Evolutionary conservation across 306 rosid species (phyloP).

Genomic region (Begonia loranthoides): DNA sequence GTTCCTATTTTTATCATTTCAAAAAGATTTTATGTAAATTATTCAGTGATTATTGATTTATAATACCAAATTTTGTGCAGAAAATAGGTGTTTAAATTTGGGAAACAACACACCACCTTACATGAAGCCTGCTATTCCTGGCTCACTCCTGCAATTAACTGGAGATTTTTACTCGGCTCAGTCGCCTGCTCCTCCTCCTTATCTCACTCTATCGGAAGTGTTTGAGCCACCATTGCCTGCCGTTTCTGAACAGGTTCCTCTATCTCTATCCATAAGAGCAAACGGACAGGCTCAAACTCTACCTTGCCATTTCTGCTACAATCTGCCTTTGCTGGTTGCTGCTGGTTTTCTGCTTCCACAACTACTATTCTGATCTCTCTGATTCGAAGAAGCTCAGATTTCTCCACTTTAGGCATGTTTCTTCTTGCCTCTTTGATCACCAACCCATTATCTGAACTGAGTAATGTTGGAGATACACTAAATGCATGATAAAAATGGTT

Average conservation of each 20-base stretch:
- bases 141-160: conserved; percentile 25
- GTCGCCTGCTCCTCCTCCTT: conserved; percentile 44
- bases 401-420: too few relatives aligned
- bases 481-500: too few relatives aligned
- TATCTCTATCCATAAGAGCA: too few relatives aligned
- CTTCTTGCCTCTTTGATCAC: too few relatives aligned
- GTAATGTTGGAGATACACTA: too few relatives aligned
- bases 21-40: too few relatives aligned
- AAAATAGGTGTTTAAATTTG: conserved; percentile 36
- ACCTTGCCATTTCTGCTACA: too few relatives aligned
- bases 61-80: too few relatives aligned
- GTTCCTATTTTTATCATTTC: too few relatives aligned
- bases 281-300: conserved; percentile 44
- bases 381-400: too few relatives aligned
- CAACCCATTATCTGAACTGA: too few relatives aligned
- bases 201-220: conserved; percentile 36
- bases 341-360: conserved; percentile 23
- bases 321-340: conserved; percentile 31
- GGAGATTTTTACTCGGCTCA: conserved; percentile 20
- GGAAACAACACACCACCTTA: conserved; percentile 21
- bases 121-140: conserved; percentile 45
- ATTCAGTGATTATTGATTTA: too few relatives aligned
- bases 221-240: conserved; percentile 64
- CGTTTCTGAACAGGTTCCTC: neutral
- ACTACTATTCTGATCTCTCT: neutral